Percentiles rank a stretch among this genome's conserved stretches.
Evolutionary conservation across 306 rosid species (phyloP).

Genomic region (Castanospermum australe): DNA sequence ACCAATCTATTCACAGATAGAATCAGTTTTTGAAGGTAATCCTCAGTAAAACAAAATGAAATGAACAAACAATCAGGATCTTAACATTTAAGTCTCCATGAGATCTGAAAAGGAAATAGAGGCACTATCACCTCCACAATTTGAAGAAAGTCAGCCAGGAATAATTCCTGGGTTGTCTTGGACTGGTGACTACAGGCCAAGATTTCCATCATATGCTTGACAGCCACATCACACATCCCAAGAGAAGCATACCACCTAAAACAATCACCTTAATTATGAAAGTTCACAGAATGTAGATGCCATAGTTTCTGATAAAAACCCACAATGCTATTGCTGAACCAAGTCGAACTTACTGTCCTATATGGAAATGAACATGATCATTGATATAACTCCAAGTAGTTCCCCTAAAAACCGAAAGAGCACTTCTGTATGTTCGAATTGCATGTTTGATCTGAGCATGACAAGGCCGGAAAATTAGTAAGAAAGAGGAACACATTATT

Average conservation of each 20-base stretch:
- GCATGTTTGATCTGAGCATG: constrained; percentile 85
- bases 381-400: constrained; percentile 83
- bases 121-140: constrained; percentile 76
- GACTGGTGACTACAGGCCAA: constrained; percentile 94
- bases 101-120: constrained; percentile 23
- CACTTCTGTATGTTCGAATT: constrained; percentile 83
- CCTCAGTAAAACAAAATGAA: not conserved
- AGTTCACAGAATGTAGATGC: constrained; percentile 9
- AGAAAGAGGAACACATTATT: constrained; percentile 19
- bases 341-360: constrained; percentile 84
- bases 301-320: constrained; percentile 2
- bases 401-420: constrained; percentile 80
- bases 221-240: constrained; percentile 83
- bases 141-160: constrained; percentile 73
- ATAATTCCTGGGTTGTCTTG: constrained; percentile 80
- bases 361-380: constrained; percentile 92
- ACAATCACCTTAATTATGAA: constrained; percentile 34
- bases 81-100: not conserved
- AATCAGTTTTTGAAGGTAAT: not conserved
- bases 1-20: not conserved
- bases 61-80: constrained; percentile 19
- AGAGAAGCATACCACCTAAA: constrained; percentile 95
- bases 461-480: constrained; percentile 21
- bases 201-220: constrained; percentile 78
- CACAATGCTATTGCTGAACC: constrained; percentile 3